Conservation (phyloP, 2,329 filamentous ascomycete genomes). For the Xylariaceae sp. region DNA sequence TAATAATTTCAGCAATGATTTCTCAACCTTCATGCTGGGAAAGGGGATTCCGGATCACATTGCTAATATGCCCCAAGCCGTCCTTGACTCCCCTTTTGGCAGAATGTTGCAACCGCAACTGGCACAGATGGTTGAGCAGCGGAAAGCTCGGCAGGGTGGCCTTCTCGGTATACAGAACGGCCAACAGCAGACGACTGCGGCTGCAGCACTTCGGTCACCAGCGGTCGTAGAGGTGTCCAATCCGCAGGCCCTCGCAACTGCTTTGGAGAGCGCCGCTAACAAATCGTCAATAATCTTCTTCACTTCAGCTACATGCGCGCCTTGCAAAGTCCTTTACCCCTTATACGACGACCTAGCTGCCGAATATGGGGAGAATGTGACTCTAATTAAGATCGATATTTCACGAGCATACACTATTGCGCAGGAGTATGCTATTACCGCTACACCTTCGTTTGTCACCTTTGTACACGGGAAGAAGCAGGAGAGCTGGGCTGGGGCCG, state of each 20-base stretch:
- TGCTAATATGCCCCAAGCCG: conserved; percentile 74
- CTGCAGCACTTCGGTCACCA: conserved; percentile 20
- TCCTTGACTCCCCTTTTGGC: conserved; percentile 82
- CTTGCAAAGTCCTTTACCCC: conserved; percentile 80
- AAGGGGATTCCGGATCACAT: conserved; percentile 87
- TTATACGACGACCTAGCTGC: conserved; percentile 74
- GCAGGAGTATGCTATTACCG: conserved; percentile 62
- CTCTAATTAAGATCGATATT: conserved; percentile 80
- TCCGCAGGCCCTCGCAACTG: conserved; percentile 55
- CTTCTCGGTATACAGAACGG: conserved; percentile 48
- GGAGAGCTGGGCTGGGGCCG: conserved; percentile 76
- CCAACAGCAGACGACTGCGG: conserved; percentile 29
- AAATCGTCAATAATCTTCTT: conserved; percentile 85
- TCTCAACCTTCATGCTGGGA: conserved; percentile 83
- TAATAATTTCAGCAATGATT: conserved; percentile 95
- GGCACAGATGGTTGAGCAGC: conserved; percentile 47
- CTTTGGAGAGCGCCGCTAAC: conserved; percentile 55
- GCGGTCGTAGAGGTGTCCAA: conserved; percentile 59
- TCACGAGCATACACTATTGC: conserved; percentile 61
- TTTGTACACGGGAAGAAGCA: conserved; percentile 72
- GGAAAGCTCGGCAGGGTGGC: conserved; percentile 46
- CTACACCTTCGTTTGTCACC: conserved; percentile 85
- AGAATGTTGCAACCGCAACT: conserved; percentile 78
- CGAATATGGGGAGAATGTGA: conserved; percentile 62
- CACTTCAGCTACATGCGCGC: conserved; percentile 79